A percentile compares a stretch with the other conserved stretches of the same genome.
These are phyloP conservation scores for Lophiostoma macrostomum DNA, from an alignment of 495 filamentous ascomycete genomes.

Conservation along the genomic window DNA sequence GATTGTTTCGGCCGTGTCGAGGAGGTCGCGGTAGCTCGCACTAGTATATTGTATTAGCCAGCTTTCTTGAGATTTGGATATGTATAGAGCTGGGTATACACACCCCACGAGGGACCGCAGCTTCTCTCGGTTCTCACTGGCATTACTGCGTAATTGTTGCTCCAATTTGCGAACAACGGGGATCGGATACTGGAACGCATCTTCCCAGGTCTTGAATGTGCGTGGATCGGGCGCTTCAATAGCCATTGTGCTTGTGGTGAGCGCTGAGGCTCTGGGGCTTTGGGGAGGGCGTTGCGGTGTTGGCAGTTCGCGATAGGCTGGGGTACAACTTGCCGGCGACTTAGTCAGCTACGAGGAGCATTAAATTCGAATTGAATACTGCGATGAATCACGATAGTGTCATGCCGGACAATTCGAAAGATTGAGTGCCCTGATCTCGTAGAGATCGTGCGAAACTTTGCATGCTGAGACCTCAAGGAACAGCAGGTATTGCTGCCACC, in stretches of 20 bases:
- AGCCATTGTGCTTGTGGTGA: slow-evolving; percentile 50
- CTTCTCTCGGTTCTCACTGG: slow-evolving; percentile 80
- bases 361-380: too few relatives aligned
- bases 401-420: too few relatives aligned
- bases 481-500: too few relatives aligned
- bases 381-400: too few relatives aligned
- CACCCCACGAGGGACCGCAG: slow-evolving; percentile 88
- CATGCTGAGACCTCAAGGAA: too few relatives aligned
- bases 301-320: too few relatives aligned
- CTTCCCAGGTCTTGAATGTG: slow-evolving; percentile 61
- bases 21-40: slow-evolving; percentile 86
- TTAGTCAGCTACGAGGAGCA: too few relatives aligned
- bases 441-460: too few relatives aligned
- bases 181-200: slow-evolving; percentile 65
- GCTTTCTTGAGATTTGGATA: background rate
- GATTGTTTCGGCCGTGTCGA: slow-evolving; percentile 89
- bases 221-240: slow-evolving; percentile 57
- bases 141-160: slow-evolving; percentile 59
- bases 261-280: background rate
- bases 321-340: too few relatives aligned
- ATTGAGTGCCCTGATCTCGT: too few relatives aligned
- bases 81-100: slow-evolving; percentile 13
- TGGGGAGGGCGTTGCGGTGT: background rate
- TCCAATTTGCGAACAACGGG: slow-evolving; percentile 62
- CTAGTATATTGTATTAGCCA: too few relatives aligned